Evolutionary conservation across 2,329 filamentous ascomycete species (phyloP), one percentile per base, ranked within the genome.

Genomic region (Xylaria sp.): DNA sequence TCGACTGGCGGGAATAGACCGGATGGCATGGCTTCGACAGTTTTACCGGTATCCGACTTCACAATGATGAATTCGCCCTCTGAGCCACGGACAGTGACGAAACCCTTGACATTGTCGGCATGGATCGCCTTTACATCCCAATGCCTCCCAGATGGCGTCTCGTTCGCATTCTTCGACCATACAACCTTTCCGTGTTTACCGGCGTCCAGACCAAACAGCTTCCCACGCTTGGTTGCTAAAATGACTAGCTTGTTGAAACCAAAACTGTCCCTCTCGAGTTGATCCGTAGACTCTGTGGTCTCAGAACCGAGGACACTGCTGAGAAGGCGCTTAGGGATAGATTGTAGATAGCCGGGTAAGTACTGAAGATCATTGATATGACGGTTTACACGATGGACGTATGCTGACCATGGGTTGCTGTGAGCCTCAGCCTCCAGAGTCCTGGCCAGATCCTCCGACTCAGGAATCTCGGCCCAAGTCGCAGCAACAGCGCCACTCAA

Each of bases 191-290:
- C 94, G 13, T 91, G 86, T 68, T 90, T 90, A 28, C 90, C 93
- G 41, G 91, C 89, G 79, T 97, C 91, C 23, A 99, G 83, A 2
- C 91, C 93, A 73, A 94, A 92, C 20, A 98, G 82, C 72, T 92
- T 90, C 15, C 94, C 94, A 66, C 90, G 90, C 64, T 89, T 86
- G 1, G 94, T 97, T 6, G 91, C 94, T 60, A 97, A 84, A 66
- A 98, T 85, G 6, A 94, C 88, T 39, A 95, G 83, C 81, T 97
- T 97, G 79, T 93, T 91, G 81, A 98, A 95, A 4, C 95, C 95
- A 79, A 98, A 98, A 48, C 86, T 89, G 75, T 96, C 92, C 18
- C 89, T 86, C 20, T 84, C 82, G n/a, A 91, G 82, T 7, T 84
- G 84, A 34, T 83, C 80, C 23, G 79, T 78, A 25, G 81, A 81